Percentiles rank a stretch among this genome's conserved stretches.
Conservation (phyloP, 345 rosid species). For the Salix arbutifolia region DNA sequence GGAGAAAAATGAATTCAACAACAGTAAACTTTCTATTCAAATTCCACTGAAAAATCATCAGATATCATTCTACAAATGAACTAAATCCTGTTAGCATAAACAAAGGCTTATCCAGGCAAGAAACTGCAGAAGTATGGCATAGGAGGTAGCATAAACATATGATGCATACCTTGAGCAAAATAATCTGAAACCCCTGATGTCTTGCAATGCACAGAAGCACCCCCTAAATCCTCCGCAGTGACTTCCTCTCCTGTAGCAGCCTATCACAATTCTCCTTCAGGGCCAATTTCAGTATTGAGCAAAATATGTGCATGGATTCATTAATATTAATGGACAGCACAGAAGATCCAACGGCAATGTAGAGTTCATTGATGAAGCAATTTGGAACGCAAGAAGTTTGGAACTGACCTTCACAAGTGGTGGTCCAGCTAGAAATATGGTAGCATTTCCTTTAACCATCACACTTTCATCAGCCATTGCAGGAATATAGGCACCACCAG, state of each 20-base stretch:
- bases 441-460: constrained; percentile 96
- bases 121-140: constrained; percentile 15
- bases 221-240: constrained; percentile 93
- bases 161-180: constrained; percentile 81
- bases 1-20: neutral
- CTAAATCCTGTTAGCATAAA: neutral
- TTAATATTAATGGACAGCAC: neutral
- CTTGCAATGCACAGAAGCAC: constrained; percentile 84
- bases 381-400: constrained; percentile 11
- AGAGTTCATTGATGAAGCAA: constrained; percentile 3
- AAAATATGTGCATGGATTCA: neutral
- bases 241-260: constrained; percentile 98
- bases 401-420: constrained; percentile 82
- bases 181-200: constrained; percentile 92
- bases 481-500: constrained; percentile 97
- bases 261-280: constrained; percentile 54
- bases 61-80: neutral
- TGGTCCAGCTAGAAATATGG: constrained; percentile 95
- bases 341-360: neutral
- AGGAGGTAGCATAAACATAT: neutral
- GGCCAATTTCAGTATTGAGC: neutral
- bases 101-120: neutral
- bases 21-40: neutral
- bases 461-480: constrained; percentile 99
- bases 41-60: neutral